Evolutionary conservation across 345 rosid species (phyloP).

Genomic region (Melaleuca quinquenervia): DNA sequence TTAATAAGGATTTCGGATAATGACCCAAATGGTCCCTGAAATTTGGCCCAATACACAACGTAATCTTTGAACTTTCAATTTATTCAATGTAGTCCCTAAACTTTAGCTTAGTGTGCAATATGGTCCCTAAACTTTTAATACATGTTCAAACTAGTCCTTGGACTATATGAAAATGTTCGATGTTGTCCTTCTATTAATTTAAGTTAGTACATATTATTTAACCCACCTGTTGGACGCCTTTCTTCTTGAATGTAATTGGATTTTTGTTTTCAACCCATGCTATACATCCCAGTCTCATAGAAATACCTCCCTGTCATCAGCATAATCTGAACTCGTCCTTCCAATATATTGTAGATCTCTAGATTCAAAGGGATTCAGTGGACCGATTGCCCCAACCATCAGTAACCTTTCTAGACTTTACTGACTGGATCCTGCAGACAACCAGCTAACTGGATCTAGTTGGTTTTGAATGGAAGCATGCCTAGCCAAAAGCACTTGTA

Average conservation of each 20-base stretch:
- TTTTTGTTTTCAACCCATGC: not conserved
- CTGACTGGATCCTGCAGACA: slow-evolving; percentile 78
- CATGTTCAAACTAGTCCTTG: too few species aligned
- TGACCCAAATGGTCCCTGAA: too few species aligned
- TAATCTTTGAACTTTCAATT: too few species aligned
- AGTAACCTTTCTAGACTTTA: slow-evolving; percentile 48
- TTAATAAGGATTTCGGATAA: not conserved
- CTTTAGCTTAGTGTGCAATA: too few species aligned
- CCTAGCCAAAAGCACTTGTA: slow-evolving; percentile 88
- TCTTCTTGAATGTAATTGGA: not conserved
- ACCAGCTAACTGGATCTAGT: slow-evolving; percentile 48
- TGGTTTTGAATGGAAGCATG: slow-evolving; percentile 54
- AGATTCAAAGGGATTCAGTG: slow-evolving; percentile 59
- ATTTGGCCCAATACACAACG: too few species aligned
- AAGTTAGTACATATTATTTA: not conserved
- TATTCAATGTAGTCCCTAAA: too few species aligned
- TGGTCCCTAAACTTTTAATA: too few species aligned
- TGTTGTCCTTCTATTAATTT: too few species aligned
- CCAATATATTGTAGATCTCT: slow-evolving; percentile 40
- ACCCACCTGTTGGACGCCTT: not conserved
- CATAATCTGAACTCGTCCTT: not conserved
- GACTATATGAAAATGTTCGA: too few species aligned
- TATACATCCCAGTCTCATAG: not conserved
- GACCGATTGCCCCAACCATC: slow-evolving; percentile 60
- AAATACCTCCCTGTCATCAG: not conserved